phyloP scores from a whole-genome alignment of 2,329 filamentous ascomycete species.

The Diaporthe capsici region DNA sequence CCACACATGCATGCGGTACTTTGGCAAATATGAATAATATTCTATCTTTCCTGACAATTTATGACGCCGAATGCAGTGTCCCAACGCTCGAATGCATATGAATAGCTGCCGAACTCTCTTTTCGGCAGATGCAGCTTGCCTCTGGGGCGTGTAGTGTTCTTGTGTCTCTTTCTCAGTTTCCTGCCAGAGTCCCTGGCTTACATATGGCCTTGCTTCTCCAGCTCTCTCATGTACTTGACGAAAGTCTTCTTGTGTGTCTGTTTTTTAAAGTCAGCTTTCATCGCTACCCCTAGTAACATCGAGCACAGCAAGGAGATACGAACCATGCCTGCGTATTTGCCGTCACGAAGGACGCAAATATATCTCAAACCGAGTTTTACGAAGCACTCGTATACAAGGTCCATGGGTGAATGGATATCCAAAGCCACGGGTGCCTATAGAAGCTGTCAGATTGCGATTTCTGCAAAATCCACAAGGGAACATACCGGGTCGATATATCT shows the following conservation, averaged over 20 bases:
- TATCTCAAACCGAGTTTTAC: slow-evolving; percentile 93
- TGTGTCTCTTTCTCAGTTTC: neutral
- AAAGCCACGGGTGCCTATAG: slow-evolving; percentile 83
- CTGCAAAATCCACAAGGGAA: slow-evolving; percentile 33
- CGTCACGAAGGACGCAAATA: slow-evolving; percentile 88
- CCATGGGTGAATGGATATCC: slow-evolving; percentile 91
- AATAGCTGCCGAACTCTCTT: slow-evolving; percentile 14
- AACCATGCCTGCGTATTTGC: slow-evolving; percentile 90
- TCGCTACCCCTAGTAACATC: neutral
- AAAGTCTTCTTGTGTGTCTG: slow-evolving; percentile 96
- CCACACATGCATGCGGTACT: no score
- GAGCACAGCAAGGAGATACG: slow-evolving; percentile 52
- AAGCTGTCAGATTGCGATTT: slow-evolving; percentile 4
- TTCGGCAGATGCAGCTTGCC: slow-evolving; percentile 23
- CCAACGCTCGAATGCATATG: slow-evolving; percentile 4
- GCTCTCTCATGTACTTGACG: slow-evolving; percentile 91
- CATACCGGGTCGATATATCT: slow-evolving; percentile 88
- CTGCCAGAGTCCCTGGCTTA: neutral
- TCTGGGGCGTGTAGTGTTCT: slow-evolving; percentile 11
- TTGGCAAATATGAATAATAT: neutral
- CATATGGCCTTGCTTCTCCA: slow-evolving; percentile 69
- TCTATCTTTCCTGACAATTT: neutral
- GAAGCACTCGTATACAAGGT: slow-evolving; percentile 96
- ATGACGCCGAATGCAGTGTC: slow-evolving; percentile 10
- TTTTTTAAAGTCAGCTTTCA: slow-evolving; percentile 39